These are phyloP conservation scores for Vitis cinerea DNA, from an alignment of 164 flowering plant species.

Conservation along the genomic window DNA sequence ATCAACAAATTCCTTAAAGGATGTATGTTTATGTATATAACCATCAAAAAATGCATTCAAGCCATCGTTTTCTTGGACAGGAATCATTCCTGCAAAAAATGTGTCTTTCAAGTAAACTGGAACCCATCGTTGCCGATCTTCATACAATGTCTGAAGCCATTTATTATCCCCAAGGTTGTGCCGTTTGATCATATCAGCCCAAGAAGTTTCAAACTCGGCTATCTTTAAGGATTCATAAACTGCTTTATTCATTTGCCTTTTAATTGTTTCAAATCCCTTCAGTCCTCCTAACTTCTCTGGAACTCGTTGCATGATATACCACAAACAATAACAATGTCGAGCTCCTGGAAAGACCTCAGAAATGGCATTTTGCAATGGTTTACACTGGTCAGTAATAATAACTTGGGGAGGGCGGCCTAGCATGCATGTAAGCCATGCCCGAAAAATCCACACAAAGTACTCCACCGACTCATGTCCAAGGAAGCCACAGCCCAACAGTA, in stretches of 20 bases:
- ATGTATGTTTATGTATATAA: constrained; percentile 47
- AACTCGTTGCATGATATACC: constrained; percentile 41
- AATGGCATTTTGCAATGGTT: constrained; percentile 31
- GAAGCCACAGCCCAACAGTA: constrained; percentile 46
- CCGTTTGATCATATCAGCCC: constrained; percentile 34
- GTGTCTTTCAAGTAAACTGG: constrained; percentile 46
- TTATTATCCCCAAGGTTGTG: constrained; percentile 34
- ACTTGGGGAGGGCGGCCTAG: constrained; percentile 32
- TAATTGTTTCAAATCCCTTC: constrained; percentile 35
- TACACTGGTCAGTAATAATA: constrained; percentile 40
- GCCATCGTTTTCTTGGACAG: constrained; percentile 30
- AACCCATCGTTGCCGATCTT: constrained; percentile 37
- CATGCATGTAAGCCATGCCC: constrained; percentile 45
- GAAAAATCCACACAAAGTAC: constrained; percentile 39
- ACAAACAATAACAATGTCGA: constrained; percentile 36
- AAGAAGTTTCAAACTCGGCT: constrained; percentile 40
- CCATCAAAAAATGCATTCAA: constrained; percentile 39
- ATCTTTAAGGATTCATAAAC: constrained; percentile 41
- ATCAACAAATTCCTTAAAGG: constrained; percentile 49
- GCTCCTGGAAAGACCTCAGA: constrained; percentile 41
- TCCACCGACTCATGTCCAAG: constrained; percentile 36
- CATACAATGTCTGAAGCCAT: constrained; percentile 43
- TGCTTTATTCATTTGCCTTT: constrained; percentile 28
- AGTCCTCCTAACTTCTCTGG: constrained; percentile 49
- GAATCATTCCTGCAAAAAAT: constrained; percentile 43